Conservation (phyloP, 768 basidiomycete species). For the Lactifluus rugatus region DNA sequence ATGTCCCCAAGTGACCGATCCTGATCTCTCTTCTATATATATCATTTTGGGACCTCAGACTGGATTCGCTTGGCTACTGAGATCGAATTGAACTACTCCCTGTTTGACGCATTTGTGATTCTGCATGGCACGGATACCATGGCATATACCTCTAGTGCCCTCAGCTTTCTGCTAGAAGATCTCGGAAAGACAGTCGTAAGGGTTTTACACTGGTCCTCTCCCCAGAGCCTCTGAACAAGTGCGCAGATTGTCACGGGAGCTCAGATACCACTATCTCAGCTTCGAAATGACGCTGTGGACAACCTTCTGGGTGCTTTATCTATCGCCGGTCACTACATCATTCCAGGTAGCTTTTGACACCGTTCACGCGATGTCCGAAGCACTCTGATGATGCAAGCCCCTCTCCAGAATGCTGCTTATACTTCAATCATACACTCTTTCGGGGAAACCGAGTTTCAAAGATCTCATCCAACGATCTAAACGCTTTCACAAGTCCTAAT, state of each 20-base stretch:
- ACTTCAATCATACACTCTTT: slow-evolving; percentile 83
- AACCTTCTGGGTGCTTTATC: slow-evolving; percentile 84
- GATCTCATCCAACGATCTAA: slow-evolving; percentile 70
- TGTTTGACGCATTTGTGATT: slow-evolving; percentile 85
- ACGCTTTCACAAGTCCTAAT: slow-evolving; percentile 80
- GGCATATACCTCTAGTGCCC: slow-evolving; percentile 80
- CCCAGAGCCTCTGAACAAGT: neutral
- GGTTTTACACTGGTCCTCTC: neutral
- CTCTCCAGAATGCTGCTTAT: slow-evolving; percentile 66
- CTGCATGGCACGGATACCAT: slow-evolving; percentile 90
- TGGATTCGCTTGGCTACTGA: slow-evolving; percentile 89
- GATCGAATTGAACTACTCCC: slow-evolving; percentile 81
- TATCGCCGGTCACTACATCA: slow-evolving; percentile 84
- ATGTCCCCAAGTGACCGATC: slow-evolving; percentile 3
- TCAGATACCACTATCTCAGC: slow-evolving; percentile 84
- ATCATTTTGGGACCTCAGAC: slow-evolving; percentile 34
- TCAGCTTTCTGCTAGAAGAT: slow-evolving; percentile 88
- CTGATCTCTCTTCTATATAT: neutral
- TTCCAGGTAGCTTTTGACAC: slow-evolving; percentile 52
- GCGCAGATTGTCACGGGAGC: slow-evolving; percentile 80
- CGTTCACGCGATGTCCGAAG: neutral
- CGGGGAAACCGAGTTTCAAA: slow-evolving; percentile 83
- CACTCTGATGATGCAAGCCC: neutral
- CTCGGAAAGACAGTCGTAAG: slow-evolving; percentile 83
- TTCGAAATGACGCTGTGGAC: slow-evolving; percentile 91